Conservation (phyloP, 257 asterid genomes). For the Fraxinus excelsior region DNA sequence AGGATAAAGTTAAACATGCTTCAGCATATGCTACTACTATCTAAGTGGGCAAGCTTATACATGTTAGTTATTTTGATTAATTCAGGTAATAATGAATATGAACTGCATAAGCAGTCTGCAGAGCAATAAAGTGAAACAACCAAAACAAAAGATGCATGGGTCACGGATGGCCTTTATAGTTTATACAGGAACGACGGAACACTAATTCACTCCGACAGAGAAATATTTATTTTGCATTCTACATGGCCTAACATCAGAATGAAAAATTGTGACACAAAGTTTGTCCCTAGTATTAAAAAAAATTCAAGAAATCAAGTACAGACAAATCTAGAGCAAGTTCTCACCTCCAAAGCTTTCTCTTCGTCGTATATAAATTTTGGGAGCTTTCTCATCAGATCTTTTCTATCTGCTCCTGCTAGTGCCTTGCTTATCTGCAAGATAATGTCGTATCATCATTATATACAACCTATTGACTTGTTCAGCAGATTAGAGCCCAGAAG, state of each 20-base stretch:
- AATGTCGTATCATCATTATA: not conserved
- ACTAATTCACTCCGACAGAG: no score
- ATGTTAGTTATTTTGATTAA: no score
- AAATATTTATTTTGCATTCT: not conserved
- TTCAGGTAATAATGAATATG: not conserved
- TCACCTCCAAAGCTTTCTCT: conserved; percentile 53
- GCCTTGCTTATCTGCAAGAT: conserved; percentile 47
- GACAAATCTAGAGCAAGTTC: not conserved
- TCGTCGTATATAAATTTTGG: conserved; percentile 52
- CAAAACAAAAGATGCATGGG: no score
- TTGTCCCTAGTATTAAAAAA: not conserved
- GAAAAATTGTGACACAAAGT: no score
- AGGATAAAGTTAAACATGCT: not conserved
- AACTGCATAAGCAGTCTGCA: not conserved
- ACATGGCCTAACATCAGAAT: not conserved
- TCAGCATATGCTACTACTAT: not conserved
- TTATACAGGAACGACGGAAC: no score
- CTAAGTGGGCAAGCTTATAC: not conserved
- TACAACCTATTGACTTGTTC: not conserved
- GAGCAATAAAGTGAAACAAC: no score
- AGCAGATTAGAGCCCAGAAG: not conserved
- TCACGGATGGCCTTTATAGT: no score
- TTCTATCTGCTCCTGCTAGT: conserved; percentile 39
- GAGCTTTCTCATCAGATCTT: conserved; percentile 47
- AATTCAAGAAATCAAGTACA: not conserved